Conservation (phyloP, 805 yeast species). For the Grigorovia transvaalensis region DNA sequence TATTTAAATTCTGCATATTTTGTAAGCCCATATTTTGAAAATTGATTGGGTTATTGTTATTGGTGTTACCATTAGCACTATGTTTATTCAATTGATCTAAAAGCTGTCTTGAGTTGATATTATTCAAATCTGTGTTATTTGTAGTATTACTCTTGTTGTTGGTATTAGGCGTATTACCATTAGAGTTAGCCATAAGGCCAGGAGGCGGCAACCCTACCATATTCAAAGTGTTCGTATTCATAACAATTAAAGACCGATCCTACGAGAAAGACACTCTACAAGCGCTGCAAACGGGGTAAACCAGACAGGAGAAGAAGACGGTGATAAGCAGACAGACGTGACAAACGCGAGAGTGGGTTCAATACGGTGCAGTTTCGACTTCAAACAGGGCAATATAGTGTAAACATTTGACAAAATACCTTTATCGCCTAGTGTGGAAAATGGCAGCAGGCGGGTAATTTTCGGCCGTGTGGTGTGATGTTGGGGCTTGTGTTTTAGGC, state of each 20-base stretch:
- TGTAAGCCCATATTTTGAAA: background rate
- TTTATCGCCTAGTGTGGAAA: background rate
- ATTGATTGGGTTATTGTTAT: conserved; percentile 1
- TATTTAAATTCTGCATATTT: background rate
- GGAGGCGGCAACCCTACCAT: conserved; percentile 16
- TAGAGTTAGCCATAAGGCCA: conserved; percentile 10
- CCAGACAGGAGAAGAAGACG: too few relatives aligned
- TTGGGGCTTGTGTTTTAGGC: background rate
- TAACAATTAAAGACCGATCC: background rate
- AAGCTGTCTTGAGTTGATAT: conserved; percentile 23
- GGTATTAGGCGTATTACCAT: conserved; percentile 10
- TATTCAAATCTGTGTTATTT: conserved; percentile 8
- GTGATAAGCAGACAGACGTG: too few relatives aligned
- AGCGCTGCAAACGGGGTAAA: background rate
- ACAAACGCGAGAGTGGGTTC: too few relatives aligned
- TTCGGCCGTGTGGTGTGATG: background rate
- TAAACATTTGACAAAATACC: background rate
- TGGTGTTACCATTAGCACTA: conserved; percentile 1
- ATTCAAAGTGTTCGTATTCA: conserved; percentile 3
- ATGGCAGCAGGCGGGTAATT: background rate
- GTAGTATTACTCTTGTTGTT: conserved; percentile 13
- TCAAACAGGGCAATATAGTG: too few relatives aligned
- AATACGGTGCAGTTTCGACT: too few relatives aligned
- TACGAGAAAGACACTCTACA: background rate
- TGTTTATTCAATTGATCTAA: conserved; percentile 12